Evolutionary conservation across 768 basidiomycete genomes (phyloP).

Genomic region (Suillus plorans): DNA sequence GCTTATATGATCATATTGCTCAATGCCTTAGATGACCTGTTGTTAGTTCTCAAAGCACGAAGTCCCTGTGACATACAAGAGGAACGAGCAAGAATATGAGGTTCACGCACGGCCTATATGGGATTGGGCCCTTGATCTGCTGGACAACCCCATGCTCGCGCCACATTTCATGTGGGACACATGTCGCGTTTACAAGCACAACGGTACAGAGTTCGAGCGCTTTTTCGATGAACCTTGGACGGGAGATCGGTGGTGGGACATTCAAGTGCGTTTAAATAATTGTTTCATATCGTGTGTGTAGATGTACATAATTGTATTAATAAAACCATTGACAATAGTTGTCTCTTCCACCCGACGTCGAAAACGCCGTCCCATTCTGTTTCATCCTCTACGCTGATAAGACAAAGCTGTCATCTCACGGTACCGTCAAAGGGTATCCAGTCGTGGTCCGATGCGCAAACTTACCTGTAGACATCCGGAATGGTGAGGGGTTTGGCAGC

Average conservation of each 20-base stretch:
- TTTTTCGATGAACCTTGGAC: constrained; percentile 39
- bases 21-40: not conserved
- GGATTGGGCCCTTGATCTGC: constrained; percentile 9
- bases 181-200: constrained; percentile 23
- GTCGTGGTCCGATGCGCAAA: constrained; percentile 17
- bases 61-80: constrained; percentile 11
- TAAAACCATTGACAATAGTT: not conserved
- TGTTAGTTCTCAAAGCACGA: constrained; percentile 3
- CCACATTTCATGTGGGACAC: constrained; percentile 34
- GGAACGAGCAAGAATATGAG: not conserved
- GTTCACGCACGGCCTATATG: constrained; percentile 7
- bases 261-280: constrained; percentile 28
- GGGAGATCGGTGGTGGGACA: constrained; percentile 34
- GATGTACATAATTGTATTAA: too few relatives aligned
- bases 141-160: constrained; percentile 2
- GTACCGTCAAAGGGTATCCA: constrained; percentile 22
- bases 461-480: constrained; percentile 16
- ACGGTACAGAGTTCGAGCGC: constrained; percentile 23
- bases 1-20: not conserved
- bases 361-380: constrained; percentile 4
- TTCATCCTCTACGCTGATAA: constrained; percentile 22
- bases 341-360: not conserved
- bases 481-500: constrained; percentile 18
- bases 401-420: constrained; percentile 15
- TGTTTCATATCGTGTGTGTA: not conserved